phyloP scores from a whole-genome alignment of 495 filamentous ascomycete species.

The Pseudevernia furfuracea region DNA sequence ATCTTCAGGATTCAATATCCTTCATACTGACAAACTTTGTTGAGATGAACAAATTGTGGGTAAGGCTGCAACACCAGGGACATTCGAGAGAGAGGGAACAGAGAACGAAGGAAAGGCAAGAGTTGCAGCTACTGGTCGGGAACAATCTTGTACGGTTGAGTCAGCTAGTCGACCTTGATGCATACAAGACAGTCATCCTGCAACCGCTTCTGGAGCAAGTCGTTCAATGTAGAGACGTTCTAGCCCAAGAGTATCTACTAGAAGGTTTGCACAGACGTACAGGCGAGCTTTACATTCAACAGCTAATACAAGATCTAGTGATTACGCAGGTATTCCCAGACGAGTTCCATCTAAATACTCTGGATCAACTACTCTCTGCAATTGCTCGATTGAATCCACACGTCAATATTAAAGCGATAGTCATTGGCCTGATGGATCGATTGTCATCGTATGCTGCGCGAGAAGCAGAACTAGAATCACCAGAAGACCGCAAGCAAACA shows the following conservation, averaged over 20 bases:
- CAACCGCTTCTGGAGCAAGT: conserved; percentile 90
- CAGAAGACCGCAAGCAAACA: conserved; percentile 62
- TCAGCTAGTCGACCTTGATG: conserved; percentile 88
- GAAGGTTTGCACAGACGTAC: conserved; percentile 51
- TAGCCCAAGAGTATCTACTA: conserved; percentile 94
- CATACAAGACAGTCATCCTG: conserved; percentile 85
- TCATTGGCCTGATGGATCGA: conserved; percentile 95
- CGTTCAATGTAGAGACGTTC: conserved; percentile 91
- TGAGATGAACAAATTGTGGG: conserved; percentile 99
- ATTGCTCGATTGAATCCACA: conserved; percentile 87
- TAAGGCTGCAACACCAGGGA: conserved; percentile 92
- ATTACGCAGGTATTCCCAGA: conserved; percentile 99
- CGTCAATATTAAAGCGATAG: conserved; percentile 95
- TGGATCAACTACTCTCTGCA: conserved; percentile 87
- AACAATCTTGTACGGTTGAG: conserved; percentile 93
- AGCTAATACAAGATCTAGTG: conserved; percentile 46
- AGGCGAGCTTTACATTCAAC: neutral
- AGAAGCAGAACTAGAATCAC: conserved; percentile 68
- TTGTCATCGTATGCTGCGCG: conserved; percentile 85
- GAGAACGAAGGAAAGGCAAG: conserved; percentile 87
- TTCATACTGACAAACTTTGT: conserved; percentile 98
- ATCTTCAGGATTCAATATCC: conserved; percentile 92
- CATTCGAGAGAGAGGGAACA: conserved; percentile 90
- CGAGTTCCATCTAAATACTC: conserved; percentile 92
- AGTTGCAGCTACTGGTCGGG: conserved; percentile 89